Conservation (phyloP, 1,139 yeast genomes). For the Meyerozyma elateridarum region DNA sequence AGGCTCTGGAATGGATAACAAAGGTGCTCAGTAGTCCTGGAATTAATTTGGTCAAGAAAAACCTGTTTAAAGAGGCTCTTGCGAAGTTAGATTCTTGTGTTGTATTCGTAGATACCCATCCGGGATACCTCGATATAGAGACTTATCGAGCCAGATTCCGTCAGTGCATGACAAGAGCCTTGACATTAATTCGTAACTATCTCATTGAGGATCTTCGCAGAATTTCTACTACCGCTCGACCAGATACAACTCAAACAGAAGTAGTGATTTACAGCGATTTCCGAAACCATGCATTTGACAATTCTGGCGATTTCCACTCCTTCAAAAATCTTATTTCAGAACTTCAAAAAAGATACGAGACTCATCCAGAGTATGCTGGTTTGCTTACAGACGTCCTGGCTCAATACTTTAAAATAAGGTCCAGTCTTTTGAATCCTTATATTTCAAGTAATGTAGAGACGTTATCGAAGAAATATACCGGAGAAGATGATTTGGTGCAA, state of each 20-base stretch:
- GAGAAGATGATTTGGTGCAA: slow-evolving; percentile 37
- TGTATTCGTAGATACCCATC: slow-evolving; percentile 29
- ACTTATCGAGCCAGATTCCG: slow-evolving; percentile 68
- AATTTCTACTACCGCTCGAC: slow-evolving; percentile 36
- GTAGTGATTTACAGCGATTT: slow-evolving; percentile 50
- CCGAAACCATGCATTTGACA: slow-evolving; percentile 24
- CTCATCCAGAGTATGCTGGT: slow-evolving; percentile 59
- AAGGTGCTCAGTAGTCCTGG: slow-evolving; percentile 61
- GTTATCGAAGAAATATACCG: slow-evolving; percentile 4
- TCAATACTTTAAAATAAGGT: slow-evolving; percentile 57
- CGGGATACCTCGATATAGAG: slow-evolving; percentile 65
- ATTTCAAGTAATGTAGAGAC: slow-evolving; percentile 10
- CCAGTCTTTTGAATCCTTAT: slow-evolving; percentile 39
- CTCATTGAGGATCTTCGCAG: slow-evolving; percentile 50
- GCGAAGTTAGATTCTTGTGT: slow-evolving; percentile 53
- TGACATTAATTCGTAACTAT: slow-evolving; percentile 70
- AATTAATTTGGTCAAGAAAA: slow-evolving; percentile 55
- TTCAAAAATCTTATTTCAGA: slow-evolving; percentile 47
- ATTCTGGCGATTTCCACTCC: slow-evolving; percentile 18
- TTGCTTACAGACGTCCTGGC: slow-evolving; percentile 61
- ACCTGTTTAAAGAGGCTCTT: slow-evolving; percentile 52
- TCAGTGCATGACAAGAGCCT: slow-evolving; percentile 80
- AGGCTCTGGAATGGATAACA: slow-evolving; percentile 65
- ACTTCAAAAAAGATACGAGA: slow-evolving; percentile 44
- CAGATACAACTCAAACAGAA: not conserved